Conservation (phyloP, 805 yeast genomes). For the Candida yuanshanica region DNA sequence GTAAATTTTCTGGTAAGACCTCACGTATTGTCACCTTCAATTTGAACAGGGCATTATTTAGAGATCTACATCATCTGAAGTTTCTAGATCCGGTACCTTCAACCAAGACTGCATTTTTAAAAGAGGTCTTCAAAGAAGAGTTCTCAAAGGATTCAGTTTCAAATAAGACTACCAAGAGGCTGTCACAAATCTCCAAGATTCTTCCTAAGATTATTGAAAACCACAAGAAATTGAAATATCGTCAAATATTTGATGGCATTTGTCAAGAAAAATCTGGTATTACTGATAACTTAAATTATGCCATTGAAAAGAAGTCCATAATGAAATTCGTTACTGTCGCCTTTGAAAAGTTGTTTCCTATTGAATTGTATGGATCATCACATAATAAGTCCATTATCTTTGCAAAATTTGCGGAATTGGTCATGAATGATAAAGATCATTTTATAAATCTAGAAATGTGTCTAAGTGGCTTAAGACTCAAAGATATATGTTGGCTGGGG, state of each 20-base stretch:
- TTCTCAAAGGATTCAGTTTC: conserved; percentile 9
- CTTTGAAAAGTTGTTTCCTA: conserved; percentile 45
- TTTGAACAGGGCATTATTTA: conserved; percentile 14
- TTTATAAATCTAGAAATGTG: conserved; percentile 28
- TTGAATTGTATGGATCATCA: conserved; percentile 44
- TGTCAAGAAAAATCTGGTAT: conserved; percentile 21
- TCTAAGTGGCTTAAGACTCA: conserved; percentile 31
- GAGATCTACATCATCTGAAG: background rate
- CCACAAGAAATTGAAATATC: conserved; percentile 32
- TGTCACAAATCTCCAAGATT: conserved; percentile 14
- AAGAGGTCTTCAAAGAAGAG: conserved; percentile 10
- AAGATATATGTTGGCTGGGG: conserved; percentile 53
- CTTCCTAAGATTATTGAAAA: conserved; percentile 22
- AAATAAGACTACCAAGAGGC: conserved; percentile 21
- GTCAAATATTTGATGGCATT: conserved; percentile 30
- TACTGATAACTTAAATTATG: conserved; percentile 28
- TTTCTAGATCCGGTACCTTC: conserved; percentile 10
- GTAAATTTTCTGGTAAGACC: background rate
- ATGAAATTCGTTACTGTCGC: conserved; percentile 37
- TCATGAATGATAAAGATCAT: conserved; percentile 35
- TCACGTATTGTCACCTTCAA: background rate
- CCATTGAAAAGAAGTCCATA: conserved; percentile 31
- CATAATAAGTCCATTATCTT: conserved; percentile 40
- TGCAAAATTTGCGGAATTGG: conserved; percentile 29
- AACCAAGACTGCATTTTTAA: conserved; percentile 2